These are phyloP conservation scores for Acarospora socialis DNA, from an alignment of 2,329 filamentous ascomycete species.

Conservation along the genomic window DNA sequence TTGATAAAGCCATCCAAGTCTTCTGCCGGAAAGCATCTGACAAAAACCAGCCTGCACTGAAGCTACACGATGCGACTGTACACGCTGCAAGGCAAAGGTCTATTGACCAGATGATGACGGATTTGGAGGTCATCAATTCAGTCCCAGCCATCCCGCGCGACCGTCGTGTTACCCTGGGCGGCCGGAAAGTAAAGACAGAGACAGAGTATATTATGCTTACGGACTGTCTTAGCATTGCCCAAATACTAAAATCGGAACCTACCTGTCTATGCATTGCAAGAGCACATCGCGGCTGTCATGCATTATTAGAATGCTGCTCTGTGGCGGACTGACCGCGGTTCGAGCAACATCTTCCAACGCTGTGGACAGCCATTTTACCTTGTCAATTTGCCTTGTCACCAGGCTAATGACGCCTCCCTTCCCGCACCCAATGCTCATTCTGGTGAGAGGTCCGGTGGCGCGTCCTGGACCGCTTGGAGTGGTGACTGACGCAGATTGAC, in stretches of 20 bases:
- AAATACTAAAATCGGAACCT: constrained; percentile 18
- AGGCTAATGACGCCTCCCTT: too few species aligned
- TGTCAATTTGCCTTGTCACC: too few species aligned
- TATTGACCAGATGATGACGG: constrained; percentile 14
- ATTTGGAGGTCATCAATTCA: constrained; percentile 14
- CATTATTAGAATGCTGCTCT: too few species aligned
- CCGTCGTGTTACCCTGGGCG: constrained; percentile 20
- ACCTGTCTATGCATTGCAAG: too few species aligned
- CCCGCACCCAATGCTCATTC: too few species aligned
- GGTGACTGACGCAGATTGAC: too few species aligned
- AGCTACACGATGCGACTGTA: constrained; percentile 25
- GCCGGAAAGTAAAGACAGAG: constrained; percentile 18
- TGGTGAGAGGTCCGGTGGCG: too few species aligned
- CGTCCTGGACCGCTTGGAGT: too few species aligned
- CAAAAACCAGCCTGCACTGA: constrained; percentile 25
- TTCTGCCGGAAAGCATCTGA: constrained; percentile 18
- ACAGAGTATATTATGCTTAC: constrained; percentile 18
- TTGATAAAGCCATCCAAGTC: constrained; percentile 13
- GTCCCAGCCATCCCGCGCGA: constrained; percentile 16
- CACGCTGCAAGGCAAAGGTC: constrained; percentile 13
- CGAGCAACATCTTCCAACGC: too few species aligned
- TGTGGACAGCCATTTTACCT: too few species aligned
- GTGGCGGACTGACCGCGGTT: too few species aligned
- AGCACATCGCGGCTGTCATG: too few species aligned
- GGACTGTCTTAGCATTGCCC: constrained; percentile 19